Conservation (phyloP, 208 protist species). For the Crithidia brevicula region DNA sequence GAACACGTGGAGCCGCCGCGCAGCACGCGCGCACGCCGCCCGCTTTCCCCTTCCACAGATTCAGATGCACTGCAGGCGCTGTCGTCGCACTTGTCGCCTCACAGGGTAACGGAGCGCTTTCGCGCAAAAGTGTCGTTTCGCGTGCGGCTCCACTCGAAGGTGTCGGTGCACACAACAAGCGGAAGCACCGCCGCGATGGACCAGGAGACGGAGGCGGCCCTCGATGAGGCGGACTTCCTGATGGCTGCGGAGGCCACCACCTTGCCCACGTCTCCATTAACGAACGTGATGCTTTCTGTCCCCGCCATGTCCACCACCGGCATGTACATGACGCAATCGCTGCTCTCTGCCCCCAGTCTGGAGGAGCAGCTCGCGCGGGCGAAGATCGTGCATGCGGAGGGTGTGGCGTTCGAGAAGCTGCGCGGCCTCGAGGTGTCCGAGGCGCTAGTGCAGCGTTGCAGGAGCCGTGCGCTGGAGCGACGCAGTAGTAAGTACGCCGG, state of each 20-base stretch:
- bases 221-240: no score
- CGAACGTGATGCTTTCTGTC: not conserved
- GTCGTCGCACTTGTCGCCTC: not conserved
- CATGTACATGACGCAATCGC: not conserved
- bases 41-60: not conserved
- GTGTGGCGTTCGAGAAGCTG: constrained; percentile 12
- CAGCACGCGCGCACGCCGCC: not conserved
- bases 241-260: not conserved
- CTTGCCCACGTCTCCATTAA: no score
- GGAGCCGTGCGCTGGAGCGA: not conserved
- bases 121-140: not conserved
- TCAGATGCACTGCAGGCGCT: not conserved
- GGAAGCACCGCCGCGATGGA: no score
- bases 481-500: constrained; percentile 16
- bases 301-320: constrained; percentile 4
- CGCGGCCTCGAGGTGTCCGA: constrained; percentile 28
- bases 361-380: constrained; percentile 38
- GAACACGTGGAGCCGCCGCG: not conserved
- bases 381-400: constrained; percentile 19
- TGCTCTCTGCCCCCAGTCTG: not conserved
- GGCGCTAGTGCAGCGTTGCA: constrained; percentile 18
- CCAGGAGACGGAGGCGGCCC: no score
- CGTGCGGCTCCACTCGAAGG: no score
- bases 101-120: not conserved
- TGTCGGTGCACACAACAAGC: no score